phyloP scores from a whole-genome alignment of 1,284 basidiomycete species.

The Caloboletus firmus region DNA sequence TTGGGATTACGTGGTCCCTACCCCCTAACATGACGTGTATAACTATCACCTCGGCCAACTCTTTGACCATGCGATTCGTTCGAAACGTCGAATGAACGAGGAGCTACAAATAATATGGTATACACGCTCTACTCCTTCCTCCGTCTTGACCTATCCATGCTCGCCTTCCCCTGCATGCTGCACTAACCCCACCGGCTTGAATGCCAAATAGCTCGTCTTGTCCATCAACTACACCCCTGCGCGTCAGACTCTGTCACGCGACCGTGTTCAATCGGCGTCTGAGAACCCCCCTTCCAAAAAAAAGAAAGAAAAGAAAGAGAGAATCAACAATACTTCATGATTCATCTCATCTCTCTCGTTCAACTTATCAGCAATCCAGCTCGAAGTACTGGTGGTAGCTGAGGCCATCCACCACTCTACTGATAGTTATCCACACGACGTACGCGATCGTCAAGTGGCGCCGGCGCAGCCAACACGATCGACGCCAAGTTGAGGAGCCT shows the following conservation, averaged over 20 bases:
- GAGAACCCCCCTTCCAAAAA: too few species aligned
- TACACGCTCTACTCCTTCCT: not conserved
- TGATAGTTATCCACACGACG: too few species aligned
- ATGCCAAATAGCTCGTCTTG: conserved; percentile 28
- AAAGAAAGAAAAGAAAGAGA: not conserved
- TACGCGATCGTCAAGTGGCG: conserved; percentile 83
- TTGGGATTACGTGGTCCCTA: not conserved
- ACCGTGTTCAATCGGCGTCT: conserved; percentile 91
- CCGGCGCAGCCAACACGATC: not conserved
- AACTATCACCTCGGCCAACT: not conserved
- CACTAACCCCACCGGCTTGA: conserved; percentile 32
- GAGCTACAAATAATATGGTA: not conserved
- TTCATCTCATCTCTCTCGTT: too few species aligned
- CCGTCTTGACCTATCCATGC: not conserved
- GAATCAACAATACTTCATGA: not conserved
- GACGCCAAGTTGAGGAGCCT: not conserved
- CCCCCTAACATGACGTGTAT: too few species aligned
- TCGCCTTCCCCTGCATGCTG: not conserved
- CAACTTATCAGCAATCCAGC: too few species aligned
- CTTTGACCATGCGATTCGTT: not conserved
- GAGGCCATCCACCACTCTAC: too few species aligned
- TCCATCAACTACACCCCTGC: conserved; percentile 23
- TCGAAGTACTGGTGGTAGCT: too few species aligned
- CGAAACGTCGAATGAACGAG: too few species aligned
- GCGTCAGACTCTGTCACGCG: conserved; percentile 39